A percentile compares a stretch with the other conserved stretches of the same genome.
These are phyloP conservation scores for Ogataea ramenticola DNA, from an alignment of 805 yeast genomes.

Conservation along the genomic window DNA sequence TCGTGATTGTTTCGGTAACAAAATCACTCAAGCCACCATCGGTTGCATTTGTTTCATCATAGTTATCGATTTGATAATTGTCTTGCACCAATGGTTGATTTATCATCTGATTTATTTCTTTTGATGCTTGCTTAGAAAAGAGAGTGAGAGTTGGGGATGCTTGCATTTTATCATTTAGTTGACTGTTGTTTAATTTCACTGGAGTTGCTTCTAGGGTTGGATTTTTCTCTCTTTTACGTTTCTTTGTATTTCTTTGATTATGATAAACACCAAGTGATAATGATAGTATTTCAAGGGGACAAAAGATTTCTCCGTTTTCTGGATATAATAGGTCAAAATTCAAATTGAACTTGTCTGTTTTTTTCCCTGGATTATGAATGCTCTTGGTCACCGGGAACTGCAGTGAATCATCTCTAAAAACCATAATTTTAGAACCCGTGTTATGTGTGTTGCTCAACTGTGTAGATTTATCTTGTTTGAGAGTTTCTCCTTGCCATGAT, in stretches of 20 bases:
- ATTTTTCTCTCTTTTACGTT: neutral
- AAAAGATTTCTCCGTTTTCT: conserved; percentile 40
- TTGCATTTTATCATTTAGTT: neutral
- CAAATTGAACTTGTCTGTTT: conserved; percentile 49
- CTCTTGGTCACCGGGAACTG: conserved; percentile 40
- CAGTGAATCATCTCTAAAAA: conserved; percentile 31
- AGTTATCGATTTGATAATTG: conserved; percentile 9
- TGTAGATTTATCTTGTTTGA: neutral
- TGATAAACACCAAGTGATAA: conserved; percentile 29
- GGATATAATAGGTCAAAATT: conserved; percentile 55
- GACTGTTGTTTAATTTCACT: neutral
- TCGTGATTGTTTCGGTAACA: conserved; percentile 42
- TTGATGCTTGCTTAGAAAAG: conserved; percentile 66
- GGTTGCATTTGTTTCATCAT: conserved; percentile 8
- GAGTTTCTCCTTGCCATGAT: conserved; percentile 57
- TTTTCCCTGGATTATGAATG: conserved; percentile 49
- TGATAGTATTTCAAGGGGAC: conserved; percentile 60
- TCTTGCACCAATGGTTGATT: conserved; percentile 39
- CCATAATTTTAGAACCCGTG: conserved; percentile 17
- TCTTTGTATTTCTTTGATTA: neutral
- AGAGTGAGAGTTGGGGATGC: conserved; percentile 75
- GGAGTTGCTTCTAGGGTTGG: neutral
- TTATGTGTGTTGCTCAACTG: neutral
- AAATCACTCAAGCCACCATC: conserved; percentile 27
- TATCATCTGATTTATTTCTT: conserved; percentile 71